Evolutionary conservation across 2,329 filamentous ascomycete genomes (phyloP).

Genomic region (Fusarium sp.): DNA sequence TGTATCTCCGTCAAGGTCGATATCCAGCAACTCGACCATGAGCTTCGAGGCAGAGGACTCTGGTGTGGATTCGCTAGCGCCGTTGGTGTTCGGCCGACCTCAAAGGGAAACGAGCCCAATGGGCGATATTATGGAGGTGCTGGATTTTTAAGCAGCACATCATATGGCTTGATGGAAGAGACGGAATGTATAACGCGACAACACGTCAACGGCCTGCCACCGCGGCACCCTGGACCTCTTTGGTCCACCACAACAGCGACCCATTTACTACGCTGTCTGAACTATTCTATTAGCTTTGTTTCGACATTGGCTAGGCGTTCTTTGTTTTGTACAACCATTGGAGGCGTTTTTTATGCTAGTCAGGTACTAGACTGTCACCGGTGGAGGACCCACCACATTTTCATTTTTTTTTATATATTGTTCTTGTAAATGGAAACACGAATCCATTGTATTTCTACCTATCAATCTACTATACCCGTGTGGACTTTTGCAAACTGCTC

Average conservation of each 20-base stretch:
- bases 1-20: slow-evolving; percentile 39
- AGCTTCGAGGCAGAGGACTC: slow-evolving; percentile 41
- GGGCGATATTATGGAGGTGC: slow-evolving; percentile 44
- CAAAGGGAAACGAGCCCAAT: slow-evolving; percentile 36
- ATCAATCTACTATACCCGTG: slow-evolving; percentile 14
- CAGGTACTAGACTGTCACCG: slow-evolving; percentile 36
- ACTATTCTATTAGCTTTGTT: slow-evolving; percentile 25
- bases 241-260: slow-evolving; percentile 1
- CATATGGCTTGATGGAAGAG: background rate
- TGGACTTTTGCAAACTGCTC: too few species aligned
- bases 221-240: slow-evolving; percentile 11
- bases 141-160: slow-evolving; percentile 27
- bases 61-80: slow-evolving; percentile 33
- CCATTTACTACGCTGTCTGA: slow-evolving; percentile 10
- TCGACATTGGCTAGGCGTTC: slow-evolving; percentile 33
- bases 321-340: slow-evolving; percentile 30
- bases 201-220: background rate
- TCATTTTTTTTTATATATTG: background rate
- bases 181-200: background rate
- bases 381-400: slow-evolving; percentile 2
- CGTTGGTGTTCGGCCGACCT: slow-evolving; percentile 40
- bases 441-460: slow-evolving; percentile 14
- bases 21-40: slow-evolving; percentile 40
- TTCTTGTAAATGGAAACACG: slow-evolving; percentile 15
- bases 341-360: slow-evolving; percentile 35